Base-by-base conservation (phyloP, 2,329 filamentous ascomycete species). In the Lizonia empirigonia region DNA sequence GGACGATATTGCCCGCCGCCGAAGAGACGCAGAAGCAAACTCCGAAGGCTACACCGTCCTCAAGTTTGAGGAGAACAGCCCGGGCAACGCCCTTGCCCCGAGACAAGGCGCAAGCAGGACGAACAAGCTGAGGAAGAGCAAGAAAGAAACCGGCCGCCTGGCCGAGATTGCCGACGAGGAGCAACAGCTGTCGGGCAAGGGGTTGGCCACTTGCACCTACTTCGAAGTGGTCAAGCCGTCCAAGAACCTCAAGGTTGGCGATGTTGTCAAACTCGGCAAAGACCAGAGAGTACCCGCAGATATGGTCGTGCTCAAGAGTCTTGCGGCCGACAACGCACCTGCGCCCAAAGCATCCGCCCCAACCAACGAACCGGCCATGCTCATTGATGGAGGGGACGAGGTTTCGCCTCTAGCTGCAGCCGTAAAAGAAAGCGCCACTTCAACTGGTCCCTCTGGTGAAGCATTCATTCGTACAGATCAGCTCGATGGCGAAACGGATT, bases 391-490 rank as follows among this genome's bases (percentile, higher is more conserved):
- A 7, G 54, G 47, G 5, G 44, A 32, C 5, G 42, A 37, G n/a
- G 37, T 22, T 5, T 10, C 51, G 52, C 6, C 66, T 29, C 50
- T 60, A 10, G 51, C 52, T n/a, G 46, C 58, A 8, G 12, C 56
- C 1, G 26, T 52, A 15, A 62, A 61, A 24, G 62, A 68, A 19
- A 56, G 27, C 30, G 40, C 57, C 12, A 35, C 55, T 19, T 58
- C 59, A 9, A 59, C 60, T 27, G 67, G 68, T 12, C 71, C 82
- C n/a, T 80, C 81, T 20, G 91, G 91, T 22, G 95, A 99, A 74
- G 93, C 93, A 0, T 99, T 99, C 67, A 97, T 99, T 68, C 85
- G 94, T 53, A 99, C 95, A 2, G 94, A 99, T 73, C 94, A 99
- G 70, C 81, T 99, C 8, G 94, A 99, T 67, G 94, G 94, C 62